These are phyloP conservation scores for Intubia oerlemansii DNA, from an alignment of 2,329 filamentous ascomycete genomes.

Conservation along the genomic window DNA sequence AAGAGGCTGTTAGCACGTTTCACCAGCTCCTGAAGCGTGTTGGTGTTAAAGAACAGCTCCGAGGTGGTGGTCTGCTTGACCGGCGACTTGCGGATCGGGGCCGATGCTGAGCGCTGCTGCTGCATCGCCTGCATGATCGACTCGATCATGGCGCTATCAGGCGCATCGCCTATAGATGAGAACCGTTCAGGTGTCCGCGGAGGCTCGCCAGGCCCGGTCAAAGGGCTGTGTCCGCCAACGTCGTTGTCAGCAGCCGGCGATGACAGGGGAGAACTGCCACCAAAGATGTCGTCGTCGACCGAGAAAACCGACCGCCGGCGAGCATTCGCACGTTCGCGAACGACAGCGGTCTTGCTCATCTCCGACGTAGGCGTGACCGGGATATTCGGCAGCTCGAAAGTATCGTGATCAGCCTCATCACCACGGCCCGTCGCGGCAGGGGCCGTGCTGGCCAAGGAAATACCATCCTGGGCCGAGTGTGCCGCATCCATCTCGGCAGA, in stretches of 20 bases:
- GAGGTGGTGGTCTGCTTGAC: constrained; percentile 18
- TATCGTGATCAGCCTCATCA: too few species aligned
- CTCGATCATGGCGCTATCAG: constrained; percentile 27
- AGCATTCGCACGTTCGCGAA: constrained; percentile 28
- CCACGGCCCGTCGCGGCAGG: too few species aligned
- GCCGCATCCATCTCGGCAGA: too few species aligned
- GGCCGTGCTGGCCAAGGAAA: too few species aligned
- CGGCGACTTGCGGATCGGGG: constrained; percentile 15
- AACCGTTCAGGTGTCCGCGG: constrained; percentile 19
- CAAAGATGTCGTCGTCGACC: constrained; percentile 46
- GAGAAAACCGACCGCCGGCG: constrained; percentile 41
- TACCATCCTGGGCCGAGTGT: too few species aligned
- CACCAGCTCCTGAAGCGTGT: constrained; percentile 44
- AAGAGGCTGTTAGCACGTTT: constrained; percentile 38
- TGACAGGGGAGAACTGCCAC: too few species aligned
- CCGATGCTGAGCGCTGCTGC: constrained; percentile 24
- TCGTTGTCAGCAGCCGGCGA: too few species aligned
- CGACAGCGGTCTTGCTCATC: constrained; percentile 27
- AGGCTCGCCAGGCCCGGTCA: too few species aligned
- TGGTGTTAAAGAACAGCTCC: constrained; percentile 46
- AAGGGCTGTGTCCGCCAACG: too few species aligned
- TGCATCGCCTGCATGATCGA: constrained; percentile 45
- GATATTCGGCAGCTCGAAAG: too few species aligned
- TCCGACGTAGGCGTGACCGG: constrained; percentile 12
- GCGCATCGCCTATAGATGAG: constrained; percentile 9